A percentile compares a stretch with the other conserved stretches of the same genome.
Evolutionary conservation across 106 monocot species (phyloP).

Genomic region (Apostasia shenzhenica): DNA sequence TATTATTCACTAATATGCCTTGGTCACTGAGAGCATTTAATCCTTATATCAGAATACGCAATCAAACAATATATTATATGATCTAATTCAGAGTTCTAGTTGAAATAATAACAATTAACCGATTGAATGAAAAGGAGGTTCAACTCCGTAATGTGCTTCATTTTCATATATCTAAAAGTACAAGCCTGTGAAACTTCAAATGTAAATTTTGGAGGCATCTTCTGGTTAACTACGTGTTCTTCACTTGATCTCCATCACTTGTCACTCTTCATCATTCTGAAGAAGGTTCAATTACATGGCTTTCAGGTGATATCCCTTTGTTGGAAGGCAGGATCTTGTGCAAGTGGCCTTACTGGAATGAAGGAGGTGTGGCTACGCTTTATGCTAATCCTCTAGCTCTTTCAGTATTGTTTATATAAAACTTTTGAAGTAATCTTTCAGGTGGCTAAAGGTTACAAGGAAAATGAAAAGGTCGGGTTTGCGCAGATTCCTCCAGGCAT

Average conservation of each 20-base stretch:
- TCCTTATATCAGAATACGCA: too few relatives aligned
- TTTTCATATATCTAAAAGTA: too few relatives aligned
- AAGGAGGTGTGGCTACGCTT: constrained; percentile 43
- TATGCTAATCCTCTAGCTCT: not conserved
- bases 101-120: too few relatives aligned
- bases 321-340: constrained; percentile 62
- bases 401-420: not conserved
- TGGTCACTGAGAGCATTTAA: too few relatives aligned
- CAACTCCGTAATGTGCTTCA: too few relatives aligned
- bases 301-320: constrained; percentile 72
- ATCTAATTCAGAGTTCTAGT: too few relatives aligned
- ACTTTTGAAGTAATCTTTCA: constrained; percentile 9
- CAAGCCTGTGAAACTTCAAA: too few relatives aligned
- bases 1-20: too few relatives aligned
- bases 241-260: not conserved
- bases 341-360: constrained; percentile 43
- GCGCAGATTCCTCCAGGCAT: constrained; percentile 48
- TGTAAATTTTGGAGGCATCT: too few relatives aligned
- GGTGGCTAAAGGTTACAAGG: constrained; percentile 53
- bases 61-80: too few relatives aligned
- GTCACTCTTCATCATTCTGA: not conserved
- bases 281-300: not conserved
- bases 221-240: too few relatives aligned
- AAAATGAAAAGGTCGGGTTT: constrained; percentile 55
- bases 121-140: too few relatives aligned